Base-by-base conservation (phyloP, 2,329 filamentous ascomycete genomes). In the Alternaria solani region DNA sequence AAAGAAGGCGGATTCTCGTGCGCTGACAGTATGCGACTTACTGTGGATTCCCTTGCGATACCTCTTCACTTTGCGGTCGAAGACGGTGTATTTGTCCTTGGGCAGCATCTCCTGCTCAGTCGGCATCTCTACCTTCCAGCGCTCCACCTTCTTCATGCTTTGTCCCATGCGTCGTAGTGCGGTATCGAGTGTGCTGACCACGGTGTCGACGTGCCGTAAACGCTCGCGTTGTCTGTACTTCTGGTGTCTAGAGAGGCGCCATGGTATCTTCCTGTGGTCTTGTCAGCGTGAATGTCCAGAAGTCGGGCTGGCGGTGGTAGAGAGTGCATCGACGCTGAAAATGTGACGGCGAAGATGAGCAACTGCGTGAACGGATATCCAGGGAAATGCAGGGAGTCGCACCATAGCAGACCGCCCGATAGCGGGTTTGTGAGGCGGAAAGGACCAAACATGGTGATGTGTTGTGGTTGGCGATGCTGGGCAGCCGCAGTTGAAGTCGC, bases 31-130 rank as follows among this genome's bases (percentile, higher is more conserved):
- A 32, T 32, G n/a, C 47, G 57, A 88, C 93, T 72, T 86, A 97
- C 94, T 98, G 82, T 98, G 94, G 79, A 99, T 94, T 57, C 93
- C 92, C 88, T 99, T 99, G 78, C 95, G 86, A 80, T 98, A 99
- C 72, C 88, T 89, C 88, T 94, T 96, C 79, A 91, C 93, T 81
- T 98, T 97, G 72, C 94, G 89, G 81, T 97, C 94, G 81, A 98
- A 99, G 74, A 99, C 91, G 28, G 93, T 97, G 83, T 99, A 99
- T 83, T 99, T 99, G 83, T 99, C 95, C 81, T 88, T 91, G 47
- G 95, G 91, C 78, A 96, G 78, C 95, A 99, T 99, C 85, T 98
- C 93, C 74, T 88, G 86, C 85, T 99, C 95, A 26, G 88, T 91
- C 23, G 95, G 95, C 95, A 99, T 99, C 81, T 97, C 93, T 38